These are phyloP conservation scores for Elaphomyces granulatus DNA, from an alignment of 495 filamentous ascomycete genomes.

Conservation along the genomic window DNA sequence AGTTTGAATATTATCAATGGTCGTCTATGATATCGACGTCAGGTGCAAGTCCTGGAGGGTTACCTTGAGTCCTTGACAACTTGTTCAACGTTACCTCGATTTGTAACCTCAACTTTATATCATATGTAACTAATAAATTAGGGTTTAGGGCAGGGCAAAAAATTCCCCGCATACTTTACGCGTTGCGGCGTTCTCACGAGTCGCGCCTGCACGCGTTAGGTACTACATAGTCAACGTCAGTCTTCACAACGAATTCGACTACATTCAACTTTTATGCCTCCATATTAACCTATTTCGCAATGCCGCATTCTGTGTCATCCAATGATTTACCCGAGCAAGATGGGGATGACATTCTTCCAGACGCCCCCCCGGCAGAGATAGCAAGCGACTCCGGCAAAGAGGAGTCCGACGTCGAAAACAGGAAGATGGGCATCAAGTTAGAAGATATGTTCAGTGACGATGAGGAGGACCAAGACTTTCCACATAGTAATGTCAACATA, in stretches of 20 bases:
- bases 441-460: constrained; percentile 71
- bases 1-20: no score
- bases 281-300: constrained; percentile 11
- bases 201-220: constrained; percentile 4
- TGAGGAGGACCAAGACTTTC: constrained; percentile 67
- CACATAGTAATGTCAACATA: constrained; percentile 32
- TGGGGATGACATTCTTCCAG: constrained; percentile 24
- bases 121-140: constrained; percentile 3
- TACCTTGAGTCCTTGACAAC: no score
- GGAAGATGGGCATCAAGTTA: constrained; percentile 40
- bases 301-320: constrained; percentile 41
- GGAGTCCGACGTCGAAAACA: constrained; percentile 8
- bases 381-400: constrained; percentile 11
- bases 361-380: constrained; percentile 18
- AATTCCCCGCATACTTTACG: constrained; percentile 6
- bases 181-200: constrained; percentile 5
- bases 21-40: no score
- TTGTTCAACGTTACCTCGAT: no score
- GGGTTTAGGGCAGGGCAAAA: constrained; percentile 14
- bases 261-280: constrained; percentile 1
- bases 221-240: background rate
- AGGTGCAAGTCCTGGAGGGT: no score
- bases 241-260: constrained; percentile 3
- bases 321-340: constrained; percentile 8
- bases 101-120: no score